These are phyloP conservation scores for Solanum ossicruentum DNA, from an alignment of 257 asterid species.

Conservation along the genomic window DNA sequence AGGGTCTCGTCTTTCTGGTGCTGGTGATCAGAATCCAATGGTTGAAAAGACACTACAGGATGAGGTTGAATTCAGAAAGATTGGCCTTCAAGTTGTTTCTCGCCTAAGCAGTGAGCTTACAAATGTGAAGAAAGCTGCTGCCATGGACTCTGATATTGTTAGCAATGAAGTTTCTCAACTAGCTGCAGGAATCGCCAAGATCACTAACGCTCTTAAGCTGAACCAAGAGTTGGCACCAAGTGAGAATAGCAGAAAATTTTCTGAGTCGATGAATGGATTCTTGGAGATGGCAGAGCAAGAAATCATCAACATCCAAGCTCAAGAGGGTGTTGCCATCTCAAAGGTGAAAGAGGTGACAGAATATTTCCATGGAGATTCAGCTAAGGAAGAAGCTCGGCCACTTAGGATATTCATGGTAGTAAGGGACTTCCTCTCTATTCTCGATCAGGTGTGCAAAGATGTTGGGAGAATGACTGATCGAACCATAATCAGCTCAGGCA, in stretches of 20 bases:
- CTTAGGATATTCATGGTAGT: conserved; percentile 58
- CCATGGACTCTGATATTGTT: conserved; percentile 51
- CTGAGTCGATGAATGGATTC: conserved; percentile 34
- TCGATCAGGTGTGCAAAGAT: conserved; percentile 69
- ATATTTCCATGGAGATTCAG: conserved; percentile 67
- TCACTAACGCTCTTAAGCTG: conserved; percentile 28
- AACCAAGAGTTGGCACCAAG: conserved; percentile 18
- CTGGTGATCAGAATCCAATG: conserved; percentile 4
- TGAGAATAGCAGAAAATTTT: conserved; percentile 22
- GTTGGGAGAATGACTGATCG: conserved; percentile 54
- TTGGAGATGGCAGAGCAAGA: conserved; percentile 40
- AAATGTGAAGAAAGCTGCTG: conserved; percentile 73
- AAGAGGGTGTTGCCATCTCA: conserved; percentile 52
- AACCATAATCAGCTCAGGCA: not conserved
- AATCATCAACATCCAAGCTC: conserved; percentile 37
- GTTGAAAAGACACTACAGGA: conserved; percentile 21
- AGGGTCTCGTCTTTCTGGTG: conserved; percentile 54
- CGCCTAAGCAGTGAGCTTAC: conserved; percentile 59
- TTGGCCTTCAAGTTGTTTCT: conserved; percentile 64
- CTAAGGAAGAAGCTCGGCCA: conserved; percentile 67
- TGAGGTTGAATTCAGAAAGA: conserved; percentile 46
- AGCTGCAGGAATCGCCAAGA: conserved; percentile 34
- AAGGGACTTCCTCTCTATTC: conserved; percentile 50
- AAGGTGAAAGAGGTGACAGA: conserved; percentile 69
- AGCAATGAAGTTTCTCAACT: conserved; percentile 37